Evolutionary conservation across 2,329 filamentous ascomycete genomes (phyloP), one percentile per base, ranked within the genome.

Genomic region (Chaetomiaceae sp.): DNA sequence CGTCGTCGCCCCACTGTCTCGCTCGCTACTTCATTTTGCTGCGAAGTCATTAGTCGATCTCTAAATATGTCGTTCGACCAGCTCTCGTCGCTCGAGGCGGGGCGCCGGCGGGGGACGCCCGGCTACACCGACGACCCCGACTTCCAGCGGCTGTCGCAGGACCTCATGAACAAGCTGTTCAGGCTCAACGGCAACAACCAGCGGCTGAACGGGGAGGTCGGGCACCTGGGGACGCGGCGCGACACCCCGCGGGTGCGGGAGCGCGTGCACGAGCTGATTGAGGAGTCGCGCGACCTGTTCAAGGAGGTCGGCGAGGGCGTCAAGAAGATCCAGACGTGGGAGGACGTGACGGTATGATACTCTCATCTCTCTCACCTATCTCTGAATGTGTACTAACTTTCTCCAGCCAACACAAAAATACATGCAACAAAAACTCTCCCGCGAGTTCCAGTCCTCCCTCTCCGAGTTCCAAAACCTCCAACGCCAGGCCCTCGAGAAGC

Each of bases 381-480:
- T 5, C 27, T 22, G 7, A 14, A 11, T 27, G 4, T 17, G 11
- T 23, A n/a, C 36, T 52, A 40, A 52, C 25, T 6, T 17, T n/a
- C n/a, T 14, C 12, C 56, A 96, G 90, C 89, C 92, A 56, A 88
- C 90, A 51, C 94, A 99, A 76, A 95, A 92, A 72, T 97, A 95
- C 76, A 94, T 91, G 20, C 92, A 96, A 66, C 89, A 92, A 63
- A 97, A 97, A 70, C 81, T 99, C 31, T 92, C 90, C 58, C 88
- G 89, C 66, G 91, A 97, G 69, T 96, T 97, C 76, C 88, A 91
- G 67, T 82, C 88, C 33, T 88, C 89, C 45, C 82, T 97, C 54
- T 83, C 86, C 63, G 91, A 96, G 64, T 99, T 99, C 72, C 92
- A 97, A 73, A 80, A 80, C 51, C 82, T 97, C n/a, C 94, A 97